These are phyloP conservation scores for Epichloe coenophiala DNA, from an alignment of 2,329 filamentous ascomycete species.

Conservation along the genomic window DNA sequence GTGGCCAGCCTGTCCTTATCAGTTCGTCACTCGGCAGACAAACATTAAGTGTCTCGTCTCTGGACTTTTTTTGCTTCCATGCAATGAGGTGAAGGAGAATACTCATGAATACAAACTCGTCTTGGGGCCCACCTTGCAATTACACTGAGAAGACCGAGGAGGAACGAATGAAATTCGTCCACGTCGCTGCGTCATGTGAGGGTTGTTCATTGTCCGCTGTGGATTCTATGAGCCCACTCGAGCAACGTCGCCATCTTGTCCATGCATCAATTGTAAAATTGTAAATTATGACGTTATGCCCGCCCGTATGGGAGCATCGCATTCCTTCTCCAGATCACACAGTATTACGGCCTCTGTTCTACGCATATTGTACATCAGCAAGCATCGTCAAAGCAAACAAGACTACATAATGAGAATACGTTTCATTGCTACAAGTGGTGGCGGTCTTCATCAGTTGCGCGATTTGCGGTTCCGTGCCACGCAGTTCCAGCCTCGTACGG, in stretches of 20 bases:
- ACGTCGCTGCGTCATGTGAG: neutral
- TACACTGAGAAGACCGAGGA: too few relatives aligned
- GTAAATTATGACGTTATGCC: neutral
- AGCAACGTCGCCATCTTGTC: neutral
- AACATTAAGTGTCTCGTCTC: too few relatives aligned
- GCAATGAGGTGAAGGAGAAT: too few relatives aligned
- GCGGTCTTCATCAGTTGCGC: neutral
- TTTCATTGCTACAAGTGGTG: neutral
- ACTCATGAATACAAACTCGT: too few relatives aligned
- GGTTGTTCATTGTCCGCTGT: neutral
- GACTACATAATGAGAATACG: too few relatives aligned
- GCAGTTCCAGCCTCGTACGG: neutral
- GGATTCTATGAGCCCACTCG: neutral
- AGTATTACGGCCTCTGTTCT: neutral
- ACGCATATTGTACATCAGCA: neutral
- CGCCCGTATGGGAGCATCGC: neutral
- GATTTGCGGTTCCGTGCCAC: neutral
- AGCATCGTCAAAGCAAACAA: neutral
- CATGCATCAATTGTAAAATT: neutral
- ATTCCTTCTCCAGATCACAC: neutral
- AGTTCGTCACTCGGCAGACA: too few relatives aligned
- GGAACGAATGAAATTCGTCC: neutral
- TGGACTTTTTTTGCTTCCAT: too few relatives aligned
- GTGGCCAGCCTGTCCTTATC: too few relatives aligned
- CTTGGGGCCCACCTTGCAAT: too few relatives aligned